Conservation (phyloP, 2,329 filamentous ascomycete species). For the Sarocladium oryzae region DNA sequence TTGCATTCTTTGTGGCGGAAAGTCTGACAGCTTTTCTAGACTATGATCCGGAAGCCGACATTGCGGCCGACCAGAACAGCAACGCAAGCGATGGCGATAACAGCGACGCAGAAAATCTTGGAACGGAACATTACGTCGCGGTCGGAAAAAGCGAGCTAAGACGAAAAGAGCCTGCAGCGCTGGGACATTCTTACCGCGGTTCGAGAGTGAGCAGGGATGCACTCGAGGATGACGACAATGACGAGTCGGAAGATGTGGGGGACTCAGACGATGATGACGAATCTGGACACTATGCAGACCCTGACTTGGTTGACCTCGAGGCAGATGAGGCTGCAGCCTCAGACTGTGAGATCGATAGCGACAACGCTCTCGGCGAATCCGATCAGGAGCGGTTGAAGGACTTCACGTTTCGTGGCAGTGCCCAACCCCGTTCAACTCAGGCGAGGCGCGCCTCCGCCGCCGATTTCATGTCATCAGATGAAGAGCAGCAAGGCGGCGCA, state of each 20-base stretch:
- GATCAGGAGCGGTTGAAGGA: conserved; percentile 77
- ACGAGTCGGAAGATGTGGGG: conserved; percentile 42
- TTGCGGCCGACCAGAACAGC: conserved; percentile 47
- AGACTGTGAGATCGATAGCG: conserved; percentile 58
- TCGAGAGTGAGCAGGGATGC: conserved; percentile 65
- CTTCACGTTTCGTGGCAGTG: conserved; percentile 59
- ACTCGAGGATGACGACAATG: conserved; percentile 35
- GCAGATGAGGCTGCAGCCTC: conserved; percentile 41
- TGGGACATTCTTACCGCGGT: conserved; percentile 78
- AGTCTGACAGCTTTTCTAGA: conserved; percentile 41
- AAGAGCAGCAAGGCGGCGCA: conserved; percentile 30
- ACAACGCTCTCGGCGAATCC: conserved; percentile 70
- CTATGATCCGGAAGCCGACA: conserved; percentile 70
- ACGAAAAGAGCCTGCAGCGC: conserved; percentile 58
- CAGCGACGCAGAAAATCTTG: conserved; percentile 44
- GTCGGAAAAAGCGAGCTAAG: conserved; percentile 83
- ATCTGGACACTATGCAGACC: conserved; percentile 44
- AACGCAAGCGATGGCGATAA: conserved; percentile 37
- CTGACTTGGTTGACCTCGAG: conserved; percentile 47
- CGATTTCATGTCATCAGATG: conserved; percentile 50
- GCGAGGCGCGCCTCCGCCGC: conserved; percentile 41
- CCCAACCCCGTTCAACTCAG: conserved; percentile 35
- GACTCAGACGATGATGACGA: conserved; percentile 42
- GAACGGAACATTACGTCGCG: conserved; percentile 79
- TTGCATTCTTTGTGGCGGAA: neutral